Percentiles rank a stretch among this genome's conserved stretches.
Conservation (phyloP, 1,284 basidiomycete species). For the Inonotus hispidus region DNA sequence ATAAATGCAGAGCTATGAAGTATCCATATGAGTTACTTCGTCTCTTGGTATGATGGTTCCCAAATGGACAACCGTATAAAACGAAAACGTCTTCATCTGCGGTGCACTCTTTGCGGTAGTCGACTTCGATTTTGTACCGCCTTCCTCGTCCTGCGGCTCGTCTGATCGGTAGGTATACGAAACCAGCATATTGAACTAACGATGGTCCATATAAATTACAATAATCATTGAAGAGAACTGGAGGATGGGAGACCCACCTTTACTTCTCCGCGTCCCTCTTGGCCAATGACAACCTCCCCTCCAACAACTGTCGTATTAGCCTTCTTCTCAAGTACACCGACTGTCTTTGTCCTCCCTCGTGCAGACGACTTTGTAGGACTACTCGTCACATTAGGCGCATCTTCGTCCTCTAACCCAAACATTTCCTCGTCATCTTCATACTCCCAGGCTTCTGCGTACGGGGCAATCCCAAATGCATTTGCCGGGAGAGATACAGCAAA, state of each 20-base stretch:
- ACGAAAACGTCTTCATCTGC: conserved; percentile 81
- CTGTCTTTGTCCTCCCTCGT: conserved; percentile 52
- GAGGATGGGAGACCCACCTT: conserved; percentile 52
- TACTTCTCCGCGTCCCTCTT: conserved; percentile 66
- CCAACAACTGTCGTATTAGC: conserved; percentile 84
- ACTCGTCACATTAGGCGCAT: conserved; percentile 34
- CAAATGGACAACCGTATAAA: conserved; percentile 77
- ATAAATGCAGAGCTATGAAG: background rate
- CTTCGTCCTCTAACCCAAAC: conserved; percentile 69
- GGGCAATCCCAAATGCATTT: conserved; percentile 72
- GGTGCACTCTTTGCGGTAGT: conserved; percentile 36
- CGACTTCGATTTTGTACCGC: conserved; percentile 43
- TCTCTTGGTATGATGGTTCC: conserved; percentile 63
- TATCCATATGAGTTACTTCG: conserved; percentile 27
- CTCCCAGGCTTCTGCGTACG: conserved; percentile 93
- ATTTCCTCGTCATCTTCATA: conserved; percentile 90
- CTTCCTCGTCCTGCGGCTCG: conserved; percentile 61
- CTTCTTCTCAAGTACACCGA: conserved; percentile 78
- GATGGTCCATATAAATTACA: background rate
- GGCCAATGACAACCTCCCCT: conserved; percentile 76
- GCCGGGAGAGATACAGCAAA: conserved; percentile 77
- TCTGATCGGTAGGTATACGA: conserved; percentile 90
- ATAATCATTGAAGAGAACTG: background rate
- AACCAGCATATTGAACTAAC: conserved; percentile 86
- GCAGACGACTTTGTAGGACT: conserved; percentile 29